These are phyloP conservation scores for Rosa rugosa DNA, from an alignment of 306 rosid genomes.

Conservation along the genomic window DNA sequence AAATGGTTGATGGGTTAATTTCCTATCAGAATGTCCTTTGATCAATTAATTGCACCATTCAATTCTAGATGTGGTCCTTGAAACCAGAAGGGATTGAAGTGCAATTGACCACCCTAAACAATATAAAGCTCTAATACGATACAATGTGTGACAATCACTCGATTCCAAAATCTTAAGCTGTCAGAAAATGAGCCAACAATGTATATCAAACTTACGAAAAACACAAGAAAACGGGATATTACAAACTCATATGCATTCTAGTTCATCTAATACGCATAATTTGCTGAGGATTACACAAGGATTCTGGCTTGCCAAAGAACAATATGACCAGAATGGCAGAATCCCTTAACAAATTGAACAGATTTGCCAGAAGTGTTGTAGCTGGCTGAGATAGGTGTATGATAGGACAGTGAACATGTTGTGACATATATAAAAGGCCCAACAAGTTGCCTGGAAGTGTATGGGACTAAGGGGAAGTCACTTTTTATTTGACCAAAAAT, in stretches of 20 bases:
- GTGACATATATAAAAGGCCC: conserved; percentile 25
- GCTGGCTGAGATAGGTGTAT: conserved; percentile 51
- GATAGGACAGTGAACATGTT: conserved; percentile 22
- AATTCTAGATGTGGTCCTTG: conserved; percentile 32
- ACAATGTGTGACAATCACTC: background rate
- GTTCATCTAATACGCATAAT: background rate
- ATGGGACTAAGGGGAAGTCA: background rate
- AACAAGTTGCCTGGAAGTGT: conserved; percentile 4
- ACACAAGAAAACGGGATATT: background rate
- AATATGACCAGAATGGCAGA: conserved; percentile 5
- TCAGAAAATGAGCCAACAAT: background rate
- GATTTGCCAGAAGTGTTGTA: conserved; percentile 42
- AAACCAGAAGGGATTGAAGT: conserved; percentile 19
- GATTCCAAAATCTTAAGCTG: accelerated
- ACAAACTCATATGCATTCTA: background rate
- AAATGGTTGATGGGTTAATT: conserved; percentile 7
- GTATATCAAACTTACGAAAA: background rate
- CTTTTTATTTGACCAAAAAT: conserved; percentile 2
- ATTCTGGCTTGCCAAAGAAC: background rate
- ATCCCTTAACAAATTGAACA: background rate
- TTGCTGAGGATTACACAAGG: background rate
- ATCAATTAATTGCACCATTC: conserved; percentile 17
- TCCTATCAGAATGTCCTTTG: conserved; percentile 12
- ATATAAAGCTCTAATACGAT: background rate
- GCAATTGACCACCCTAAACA: background rate